A percentile compares a stretch with the other conserved stretches of the same genome.
phyloP scores from a whole-genome alignment of 345 rosid genomes.

The Sisymbrium altissimum region DNA sequence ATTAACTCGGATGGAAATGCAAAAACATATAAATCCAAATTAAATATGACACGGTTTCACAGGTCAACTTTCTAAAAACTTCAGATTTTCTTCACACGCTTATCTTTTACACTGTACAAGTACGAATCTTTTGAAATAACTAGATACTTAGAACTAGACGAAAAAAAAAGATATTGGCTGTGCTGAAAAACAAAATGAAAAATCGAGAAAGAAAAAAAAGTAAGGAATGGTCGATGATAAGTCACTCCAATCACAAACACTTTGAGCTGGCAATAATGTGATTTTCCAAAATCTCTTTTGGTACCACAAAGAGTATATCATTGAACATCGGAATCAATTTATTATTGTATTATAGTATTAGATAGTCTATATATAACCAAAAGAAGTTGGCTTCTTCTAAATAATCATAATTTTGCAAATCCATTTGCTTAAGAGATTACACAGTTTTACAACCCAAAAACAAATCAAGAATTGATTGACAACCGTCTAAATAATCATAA shows the following conservation, averaged over 20 bases:
- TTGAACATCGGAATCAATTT: conserved; percentile 36
- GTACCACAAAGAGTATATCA: conserved; percentile 32
- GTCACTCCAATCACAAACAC: conserved; percentile 28
- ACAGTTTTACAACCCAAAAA: neutral
- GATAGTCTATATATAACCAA: neutral
- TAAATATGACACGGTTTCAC: conserved; percentile 27
- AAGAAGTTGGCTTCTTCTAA: conserved; percentile 31
- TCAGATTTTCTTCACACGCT: conserved; percentile 26
- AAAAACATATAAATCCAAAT: conserved; percentile 6
- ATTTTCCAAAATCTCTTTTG: conserved; percentile 28
- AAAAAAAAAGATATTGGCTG: neutral
- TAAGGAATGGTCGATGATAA: conserved; percentile 32
- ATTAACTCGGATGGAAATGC: neutral
- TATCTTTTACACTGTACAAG: conserved; percentile 1
- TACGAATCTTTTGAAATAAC: conserved; percentile 21
- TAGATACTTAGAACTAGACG: neutral
- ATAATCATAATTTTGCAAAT: too few relatives aligned
- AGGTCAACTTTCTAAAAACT: conserved; percentile 11
- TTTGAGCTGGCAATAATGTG: conserved; percentile 36
- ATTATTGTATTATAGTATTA: conserved; percentile 23
- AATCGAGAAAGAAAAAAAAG: conserved; percentile 28
- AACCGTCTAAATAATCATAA: neutral
- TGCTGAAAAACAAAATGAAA: conserved; percentile 4
- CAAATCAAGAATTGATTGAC: neutral
- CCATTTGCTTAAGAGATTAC: neutral